Base-by-base conservation (phyloP, 2,329 filamentous ascomycete genomes). In the Cordyceps sp. region DNA sequence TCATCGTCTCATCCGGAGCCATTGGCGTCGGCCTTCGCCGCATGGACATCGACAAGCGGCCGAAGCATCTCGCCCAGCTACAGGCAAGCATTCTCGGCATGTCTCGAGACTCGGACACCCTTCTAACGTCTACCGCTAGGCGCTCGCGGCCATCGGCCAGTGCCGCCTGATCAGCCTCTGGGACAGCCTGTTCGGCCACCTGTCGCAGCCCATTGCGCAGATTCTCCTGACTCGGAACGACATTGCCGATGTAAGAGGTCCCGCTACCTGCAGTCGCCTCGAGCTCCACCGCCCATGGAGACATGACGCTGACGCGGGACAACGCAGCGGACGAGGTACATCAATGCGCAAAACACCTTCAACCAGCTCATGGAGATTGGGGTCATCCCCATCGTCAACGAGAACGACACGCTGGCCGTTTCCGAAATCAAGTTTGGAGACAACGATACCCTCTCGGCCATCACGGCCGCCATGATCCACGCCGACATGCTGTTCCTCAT, bases 401-500 rank as follows among this genome's bases (percentile, higher is more conserved):
- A 98, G 58, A 98, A 98, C 55, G 90, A 98, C 54, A 98, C 90
- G 3, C 62, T 98, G 33, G 84, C 86, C 17, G 90, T 98, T 41
- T 82, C 88, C 28, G 90, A 98, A 67, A 98, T 98, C 60, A 96
- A 96, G 63, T 98, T 98, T 50, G 90, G 90, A 42, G 90, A 98
- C 63, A 98, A 98, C 46, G 90, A 98, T 55, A 98, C 90, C 2
- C 65, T 98, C 29, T 93, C 85, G 10, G 90, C 90, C 35, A 94
- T 98, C 44, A 93, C 90, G 1, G 84, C 90, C 1, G 90, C 81
- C 42, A 96, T 96, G 85, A 82, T 96, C 15, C 84, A 93, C 47
- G 90, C 90, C 31, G 86, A 98, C 48, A 83, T 93, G 46, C 67
- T 98, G 9, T 98, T 98, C 57, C 68, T 98, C 40, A 96, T 98